Evolutionary conservation across 2,329 filamentous ascomycete species (phyloP), one percentile per base, ranked within the genome.

Genomic region (Arthrobotrys sphaeroides): DNA sequence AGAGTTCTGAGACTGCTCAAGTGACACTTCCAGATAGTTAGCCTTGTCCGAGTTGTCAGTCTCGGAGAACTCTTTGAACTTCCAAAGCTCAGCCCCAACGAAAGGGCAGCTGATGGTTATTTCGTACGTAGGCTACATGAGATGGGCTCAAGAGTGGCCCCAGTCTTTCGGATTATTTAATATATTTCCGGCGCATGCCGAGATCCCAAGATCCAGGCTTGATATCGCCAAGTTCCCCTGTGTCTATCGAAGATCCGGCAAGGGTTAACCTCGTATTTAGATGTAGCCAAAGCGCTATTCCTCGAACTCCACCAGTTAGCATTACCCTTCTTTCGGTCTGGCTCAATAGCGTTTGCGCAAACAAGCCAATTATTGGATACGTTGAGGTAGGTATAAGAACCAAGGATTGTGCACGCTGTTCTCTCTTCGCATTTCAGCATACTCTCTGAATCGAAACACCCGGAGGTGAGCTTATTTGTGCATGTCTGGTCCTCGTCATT

Each of bases 171-270:
- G 55, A 45, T 60, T 60, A 45, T 60, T 42, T 45, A 60, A 60
- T 60, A 60, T 60, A 60, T 60, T 60, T 60, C 55, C 55, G 55
- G 55, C 22, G 51, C 51, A 55, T 55, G 51, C 51, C 51, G 51
- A 55, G 51, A 55, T 55, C 51, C 51, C 51, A 55, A 55, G 51
- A 36, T 55, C 51, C 51, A 55, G 51, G 51, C 31, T 55, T 55
- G 51, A 55, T 55, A 55, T 55, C 51, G 51, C 51, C 51, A 55
- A 55, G 51, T 24, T 55, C 51, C 51, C 51, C 31, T 55, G 51
- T 55, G 51, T n/a, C 51, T 24, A 55, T 55, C 51, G 24, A 55
- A 36, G 4, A 36, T 18, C 28, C 26, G 24, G 24, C 51, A 38
- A 55, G 51, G 51, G n/a, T 55, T 2, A 55, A 55, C 10, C 10